phyloP scores from a whole-genome alignment of 129 eudicot species.

The Flaveria bidentis region DNA sequence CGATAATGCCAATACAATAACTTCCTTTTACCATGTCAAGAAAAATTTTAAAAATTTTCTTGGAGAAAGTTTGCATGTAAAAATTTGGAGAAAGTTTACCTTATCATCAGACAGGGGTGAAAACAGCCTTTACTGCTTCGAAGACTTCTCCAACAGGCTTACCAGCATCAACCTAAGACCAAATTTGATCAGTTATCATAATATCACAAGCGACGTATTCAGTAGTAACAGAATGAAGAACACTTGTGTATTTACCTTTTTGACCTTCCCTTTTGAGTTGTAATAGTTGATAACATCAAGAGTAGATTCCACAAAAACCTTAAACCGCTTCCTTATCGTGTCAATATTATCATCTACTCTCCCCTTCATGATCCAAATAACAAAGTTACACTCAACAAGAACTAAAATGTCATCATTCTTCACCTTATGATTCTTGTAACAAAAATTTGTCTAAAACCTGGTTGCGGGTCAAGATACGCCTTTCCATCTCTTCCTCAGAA shows the following conservation, averaged over 20 bases:
- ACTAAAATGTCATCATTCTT: not conserved
- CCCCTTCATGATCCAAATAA: conserved; percentile 49
- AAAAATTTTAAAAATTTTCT: no score
- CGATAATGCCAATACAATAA: not conserved
- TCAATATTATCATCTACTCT: conserved; percentile 93
- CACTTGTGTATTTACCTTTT: conserved; percentile 54
- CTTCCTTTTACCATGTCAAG: no score
- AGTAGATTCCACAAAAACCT: conserved; percentile 81
- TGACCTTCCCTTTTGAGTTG: conserved; percentile 69
- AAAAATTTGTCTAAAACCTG: conserved; percentile 46
- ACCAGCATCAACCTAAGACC: conserved; percentile 70
- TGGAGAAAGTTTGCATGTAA: no score
- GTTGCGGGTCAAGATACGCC: conserved; percentile 81
- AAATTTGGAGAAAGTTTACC: conserved; percentile 33
- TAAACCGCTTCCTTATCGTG: conserved; percentile 86
- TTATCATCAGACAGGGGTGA: conserved; percentile 44
- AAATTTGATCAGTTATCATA: conserved; percentile 10
- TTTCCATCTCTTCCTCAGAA: conserved; percentile 95
- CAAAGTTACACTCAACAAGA: not conserved
- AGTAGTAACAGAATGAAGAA: not conserved
- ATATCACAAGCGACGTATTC: not conserved
- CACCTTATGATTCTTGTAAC: not conserved
- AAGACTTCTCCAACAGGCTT: conserved; percentile 82
- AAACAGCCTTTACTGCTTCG: conserved; percentile 78
- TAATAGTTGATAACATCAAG: conserved; percentile 86